Evolutionary conservation across 1,284 basidiomycete species (phyloP).

Genomic region (Rhodofomes roseus): DNA sequence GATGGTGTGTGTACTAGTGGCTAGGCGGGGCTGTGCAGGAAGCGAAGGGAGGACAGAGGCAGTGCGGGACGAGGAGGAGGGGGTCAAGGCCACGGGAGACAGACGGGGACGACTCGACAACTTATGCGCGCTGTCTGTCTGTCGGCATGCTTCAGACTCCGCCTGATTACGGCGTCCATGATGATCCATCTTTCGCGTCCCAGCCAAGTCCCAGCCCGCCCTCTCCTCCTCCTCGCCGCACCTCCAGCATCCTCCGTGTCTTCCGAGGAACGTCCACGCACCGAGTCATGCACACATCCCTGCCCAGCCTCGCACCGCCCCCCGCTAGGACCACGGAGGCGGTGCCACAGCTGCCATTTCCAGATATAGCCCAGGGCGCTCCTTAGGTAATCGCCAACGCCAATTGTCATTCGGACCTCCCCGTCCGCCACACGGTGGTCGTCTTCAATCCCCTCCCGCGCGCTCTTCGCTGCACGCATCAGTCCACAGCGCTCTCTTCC

Average conservation of each 20-base stretch:
- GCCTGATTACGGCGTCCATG: conserved; percentile 1
- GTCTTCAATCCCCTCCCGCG: not conserved
- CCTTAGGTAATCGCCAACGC: conserved; percentile 1
- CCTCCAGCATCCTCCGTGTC: not conserved
- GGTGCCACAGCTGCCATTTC: not conserved
- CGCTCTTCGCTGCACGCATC: not conserved
- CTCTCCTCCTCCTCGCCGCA: not conserved
- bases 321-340: not conserved
- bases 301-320: not conserved
- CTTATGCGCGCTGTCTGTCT: not conserved
- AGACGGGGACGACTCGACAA: conserved; percentile 1
- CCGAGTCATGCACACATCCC: not conserved
- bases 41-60: not conserved
- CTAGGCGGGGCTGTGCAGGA: conserved; percentile 1
- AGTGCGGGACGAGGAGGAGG: not conserved
- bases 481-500: not conserved
- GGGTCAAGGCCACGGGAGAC: not conserved
- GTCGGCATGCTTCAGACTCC: conserved; percentile 1
- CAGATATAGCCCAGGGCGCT: not conserved
- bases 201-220: no score
- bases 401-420: not conserved
- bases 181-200: not conserved
- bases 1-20: not conserved
- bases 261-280: not conserved
- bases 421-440: not conserved